Percentiles rank a stretch among this genome's conserved stretches.
These are phyloP conservation scores for Phialocephala subalpina DNA, from an alignment of 2,329 filamentous ascomycete genomes.

Conservation along the genomic window DNA sequence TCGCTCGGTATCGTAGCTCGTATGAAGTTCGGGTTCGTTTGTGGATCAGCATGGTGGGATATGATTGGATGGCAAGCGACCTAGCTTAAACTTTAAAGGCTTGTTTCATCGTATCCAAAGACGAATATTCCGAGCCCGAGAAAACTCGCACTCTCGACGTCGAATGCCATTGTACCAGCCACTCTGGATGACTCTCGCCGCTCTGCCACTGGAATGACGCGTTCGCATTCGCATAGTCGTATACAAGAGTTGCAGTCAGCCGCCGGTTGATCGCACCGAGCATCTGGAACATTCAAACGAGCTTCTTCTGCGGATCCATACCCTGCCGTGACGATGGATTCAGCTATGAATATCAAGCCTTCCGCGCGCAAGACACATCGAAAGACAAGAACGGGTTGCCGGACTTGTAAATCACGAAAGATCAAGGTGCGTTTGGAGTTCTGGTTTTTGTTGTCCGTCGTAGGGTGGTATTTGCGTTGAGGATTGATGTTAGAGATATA, in stretches of 20 bases:
- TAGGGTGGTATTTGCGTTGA: not conserved
- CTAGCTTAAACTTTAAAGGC: not conserved
- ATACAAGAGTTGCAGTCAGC: slow-evolving; percentile 1
- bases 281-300: slow-evolving; percentile 8
- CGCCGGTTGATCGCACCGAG: not conserved
- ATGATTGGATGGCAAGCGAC: too few relatives aligned
- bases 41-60: too few relatives aligned
- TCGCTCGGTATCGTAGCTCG: not conserved
- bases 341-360: slow-evolving; percentile 25
- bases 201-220: slow-evolving; percentile 2
- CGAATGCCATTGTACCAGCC: not conserved
- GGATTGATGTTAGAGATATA: not conserved
- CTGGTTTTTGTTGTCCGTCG: not conserved
- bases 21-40: not conserved
- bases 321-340: not conserved
- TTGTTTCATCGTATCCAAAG: too few relatives aligned
- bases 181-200: not conserved
- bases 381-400: slow-evolving; percentile 50
- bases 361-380: slow-evolving; percentile 38
- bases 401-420: slow-evolving; percentile 50
- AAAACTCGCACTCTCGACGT: not conserved
- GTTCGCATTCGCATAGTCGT: slow-evolving; percentile 6
- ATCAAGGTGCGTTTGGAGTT: slow-evolving; percentile 47
- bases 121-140: too few relatives aligned
- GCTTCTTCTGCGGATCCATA: not conserved